These are phyloP conservation scores for Plantago ovata DNA, from an alignment of 257 asterid species.

Conservation along the genomic window DNA sequence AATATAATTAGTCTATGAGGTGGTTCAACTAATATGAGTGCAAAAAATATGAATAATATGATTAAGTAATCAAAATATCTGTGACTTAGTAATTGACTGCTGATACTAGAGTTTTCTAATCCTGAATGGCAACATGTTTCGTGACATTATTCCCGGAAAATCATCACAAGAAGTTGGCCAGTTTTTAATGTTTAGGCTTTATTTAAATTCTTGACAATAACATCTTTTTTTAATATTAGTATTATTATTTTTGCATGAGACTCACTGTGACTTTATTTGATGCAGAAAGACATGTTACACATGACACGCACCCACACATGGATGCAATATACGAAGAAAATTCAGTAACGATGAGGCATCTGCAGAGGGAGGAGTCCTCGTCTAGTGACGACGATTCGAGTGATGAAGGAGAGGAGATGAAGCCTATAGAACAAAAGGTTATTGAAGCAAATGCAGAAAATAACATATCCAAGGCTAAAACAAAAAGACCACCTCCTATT, in stretches of 20 bases:
- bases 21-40: too few species aligned
- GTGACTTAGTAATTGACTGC: too few species aligned
- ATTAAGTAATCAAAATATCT: not conserved
- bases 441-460: constrained; percentile 10
- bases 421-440: constrained; percentile 5
- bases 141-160: too few species aligned
- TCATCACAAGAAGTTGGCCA: too few species aligned
- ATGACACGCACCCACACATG: constrained; percentile 14
- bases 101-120: too few species aligned
- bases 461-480: not conserved
- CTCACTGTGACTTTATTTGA: too few species aligned
- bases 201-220: too few species aligned
- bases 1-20: too few species aligned
- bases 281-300: constrained; percentile 25
- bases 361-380: not conserved
- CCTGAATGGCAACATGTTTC: too few species aligned
- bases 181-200: too few species aligned
- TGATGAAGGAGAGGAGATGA: constrained; percentile 19
- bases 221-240: too few species aligned
- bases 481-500: constrained; percentile 21
- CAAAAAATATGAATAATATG: not conserved
- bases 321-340: constrained; percentile 33
- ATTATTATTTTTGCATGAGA: too few species aligned
- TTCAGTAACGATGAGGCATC: constrained; percentile 5
- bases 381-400: constrained; percentile 3